Evolutionary conservation across 768 basidiomycete genomes (phyloP).

Genomic region (Kwoniella botswanensis): DNA sequence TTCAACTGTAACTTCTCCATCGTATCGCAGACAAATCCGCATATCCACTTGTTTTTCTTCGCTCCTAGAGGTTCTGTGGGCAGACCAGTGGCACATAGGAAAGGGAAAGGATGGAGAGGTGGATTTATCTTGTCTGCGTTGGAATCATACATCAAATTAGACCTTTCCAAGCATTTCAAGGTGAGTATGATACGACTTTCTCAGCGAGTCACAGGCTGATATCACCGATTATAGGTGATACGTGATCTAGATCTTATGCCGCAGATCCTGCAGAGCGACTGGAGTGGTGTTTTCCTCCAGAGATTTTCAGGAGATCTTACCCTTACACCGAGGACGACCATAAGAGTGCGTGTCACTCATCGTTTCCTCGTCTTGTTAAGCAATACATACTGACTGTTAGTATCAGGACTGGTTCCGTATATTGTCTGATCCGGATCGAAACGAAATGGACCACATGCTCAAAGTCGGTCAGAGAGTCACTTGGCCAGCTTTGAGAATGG

Average conservation of each 20-base stretch:
- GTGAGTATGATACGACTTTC: slow-evolving; percentile 50
- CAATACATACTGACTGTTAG: slow-evolving; percentile 7
- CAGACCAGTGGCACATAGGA: slow-evolving; percentile 90
- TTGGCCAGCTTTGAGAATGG: slow-evolving; percentile 96
- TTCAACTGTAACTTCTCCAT: slow-evolving; percentile 83
- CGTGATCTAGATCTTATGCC: slow-evolving; percentile 94
- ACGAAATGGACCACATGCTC: slow-evolving; percentile 84
- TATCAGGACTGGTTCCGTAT: slow-evolving; percentile 79
- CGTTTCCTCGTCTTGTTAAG: background rate
- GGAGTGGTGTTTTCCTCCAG: slow-evolving; percentile 95
- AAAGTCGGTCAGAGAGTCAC: slow-evolving; percentile 84
- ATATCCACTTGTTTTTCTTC: slow-evolving; percentile 90
- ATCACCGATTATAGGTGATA: slow-evolving; percentile 66
- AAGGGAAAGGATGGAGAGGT: slow-evolving; percentile 91
- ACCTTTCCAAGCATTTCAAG: slow-evolving; percentile 95
- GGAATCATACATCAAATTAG: slow-evolving; percentile 93
- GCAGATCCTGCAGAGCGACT: slow-evolving; percentile 89
- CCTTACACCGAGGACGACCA: slow-evolving; percentile 66
- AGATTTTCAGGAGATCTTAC: slow-evolving; percentile 69
- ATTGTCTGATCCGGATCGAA: slow-evolving; percentile 78
- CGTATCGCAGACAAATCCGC: slow-evolving; percentile 88
- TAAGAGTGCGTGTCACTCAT: slow-evolving; percentile 64
- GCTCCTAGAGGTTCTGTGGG: slow-evolving; percentile 64
- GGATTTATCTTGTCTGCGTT: slow-evolving; percentile 90
- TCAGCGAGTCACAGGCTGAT: no score